Base-by-base conservation (phyloP, 805 yeast genomes). In the Candida maris region DNA sequence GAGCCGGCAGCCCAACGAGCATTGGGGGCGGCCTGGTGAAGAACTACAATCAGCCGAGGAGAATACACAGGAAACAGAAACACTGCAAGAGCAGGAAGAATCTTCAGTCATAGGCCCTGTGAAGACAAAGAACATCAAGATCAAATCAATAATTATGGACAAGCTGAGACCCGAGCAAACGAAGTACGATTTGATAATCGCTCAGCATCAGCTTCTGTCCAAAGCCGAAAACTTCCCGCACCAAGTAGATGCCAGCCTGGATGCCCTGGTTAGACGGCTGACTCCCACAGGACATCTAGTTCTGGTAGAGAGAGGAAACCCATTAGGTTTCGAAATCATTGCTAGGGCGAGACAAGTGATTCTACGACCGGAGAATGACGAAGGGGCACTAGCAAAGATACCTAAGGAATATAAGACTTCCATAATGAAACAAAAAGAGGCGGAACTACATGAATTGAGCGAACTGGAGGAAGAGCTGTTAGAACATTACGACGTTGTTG, bases 291-390 rank as follows among this genome's bases (percentile, higher is more conserved):
- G 97, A 0, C 79, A 80, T 40, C 60, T 91, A 9, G 80, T 88
- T 1, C 56, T 93, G 2, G 63, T 89, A 3, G 97, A 93, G 62
- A 70, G 96, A 44, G 98, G 98, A 3, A 85, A 83, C 38, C 86
- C 97, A 0, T 54, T 79, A 21, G 97, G 97, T 0, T 86, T 86
- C 54, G 98, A 93, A 60, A 70, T 78, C 3, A 73, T 88, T 39
- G 94, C 96, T 0, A 69, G 96, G 36, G 96, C 97, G 4, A 71
- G 98, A 52, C 96, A 91, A 57, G 63, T 86, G 4, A 77, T 87
- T 74, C 64, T 91, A n/a, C 76, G 97, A 48, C 96, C 97, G 0
- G 95, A 83, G 48, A 72, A 75, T 5, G 68, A 68, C 47, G 67
- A 61, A 5, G 59, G 61, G 9, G 83, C 78, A 45, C 54, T 61